Conservation (phyloP, 129 eudicot species). For the Apium graveolens region DNA sequence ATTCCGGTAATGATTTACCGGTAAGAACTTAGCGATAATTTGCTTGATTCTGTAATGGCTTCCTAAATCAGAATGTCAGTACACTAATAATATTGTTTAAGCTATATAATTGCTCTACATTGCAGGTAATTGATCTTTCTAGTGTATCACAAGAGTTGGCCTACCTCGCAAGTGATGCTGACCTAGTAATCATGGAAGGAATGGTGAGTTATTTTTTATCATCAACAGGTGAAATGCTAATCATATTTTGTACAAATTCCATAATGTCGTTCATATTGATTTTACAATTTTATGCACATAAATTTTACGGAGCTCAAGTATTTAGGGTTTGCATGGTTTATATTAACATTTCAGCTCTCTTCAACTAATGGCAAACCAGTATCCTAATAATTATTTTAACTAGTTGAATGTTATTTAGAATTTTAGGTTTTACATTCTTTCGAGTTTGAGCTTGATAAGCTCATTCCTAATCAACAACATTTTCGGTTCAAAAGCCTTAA, state of each 20-base stretch:
- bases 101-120: background rate
- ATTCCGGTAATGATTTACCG: constrained; percentile 99
- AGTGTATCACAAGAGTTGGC: constrained; percentile 89
- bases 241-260: background rate
- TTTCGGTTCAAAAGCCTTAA: too few species aligned
- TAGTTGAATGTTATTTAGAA: too few species aligned
- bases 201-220: constrained; percentile 58
- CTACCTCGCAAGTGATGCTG: constrained; percentile 85
- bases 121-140: constrained; percentile 90
- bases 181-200: constrained; percentile 88
- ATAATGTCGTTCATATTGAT: too few species aligned
- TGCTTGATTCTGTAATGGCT: constrained; percentile 1
- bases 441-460: too few species aligned
- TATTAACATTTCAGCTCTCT: background rate
- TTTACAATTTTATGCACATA: background rate
- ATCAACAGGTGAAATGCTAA: background rate
- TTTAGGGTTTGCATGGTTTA: background rate
- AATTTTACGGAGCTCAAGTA: background rate
- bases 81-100: background rate
- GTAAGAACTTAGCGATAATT: constrained; percentile 36
- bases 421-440: too few species aligned
- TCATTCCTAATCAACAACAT: too few species aligned
- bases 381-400: background rate
- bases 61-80: background rate
- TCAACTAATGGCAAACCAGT: background rate